phyloP scores from a whole-genome alignment of 2,329 filamentous ascomycete species.

The Eutypella sp. region DNA sequence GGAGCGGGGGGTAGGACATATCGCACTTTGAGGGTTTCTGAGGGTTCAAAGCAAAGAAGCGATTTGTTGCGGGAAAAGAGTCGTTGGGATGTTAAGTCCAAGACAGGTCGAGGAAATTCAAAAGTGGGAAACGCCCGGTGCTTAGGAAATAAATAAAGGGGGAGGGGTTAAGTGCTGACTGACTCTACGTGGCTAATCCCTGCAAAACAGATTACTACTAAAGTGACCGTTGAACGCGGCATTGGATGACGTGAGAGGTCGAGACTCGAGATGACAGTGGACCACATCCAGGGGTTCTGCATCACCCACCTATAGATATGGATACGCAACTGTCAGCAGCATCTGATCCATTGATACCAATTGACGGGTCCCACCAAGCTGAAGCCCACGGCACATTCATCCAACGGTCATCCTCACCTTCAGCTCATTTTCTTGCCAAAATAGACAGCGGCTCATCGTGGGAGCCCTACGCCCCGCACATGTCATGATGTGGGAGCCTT shows the following conservation, averaged over 20 bases:
- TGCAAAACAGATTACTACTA: not conserved
- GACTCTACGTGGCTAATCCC: not conserved
- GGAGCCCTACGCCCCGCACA: not conserved
- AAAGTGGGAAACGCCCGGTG: not conserved
- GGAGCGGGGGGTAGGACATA: not conserved
- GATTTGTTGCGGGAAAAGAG: not conserved
- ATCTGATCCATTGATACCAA: not conserved
- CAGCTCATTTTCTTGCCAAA: not conserved
- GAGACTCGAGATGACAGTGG: too few relatives aligned
- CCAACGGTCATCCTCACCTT: not conserved
- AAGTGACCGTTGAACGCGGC: too few relatives aligned
- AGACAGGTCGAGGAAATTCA: not conserved
- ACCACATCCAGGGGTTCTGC: too few relatives aligned
- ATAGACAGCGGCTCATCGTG: not conserved
- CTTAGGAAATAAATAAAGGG: not conserved
- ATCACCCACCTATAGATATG: too few relatives aligned
- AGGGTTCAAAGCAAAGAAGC: not conserved
- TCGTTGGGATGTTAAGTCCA: not conserved
- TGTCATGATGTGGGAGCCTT: not conserved
- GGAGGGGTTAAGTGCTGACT: not conserved
- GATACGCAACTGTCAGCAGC: not conserved
- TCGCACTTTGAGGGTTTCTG: not conserved
- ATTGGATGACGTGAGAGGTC: too few relatives aligned
- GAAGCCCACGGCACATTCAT: not conserved
- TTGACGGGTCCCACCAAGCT: not conserved